These are phyloP conservation scores for Pseudocercospora ulei DNA, from an alignment of 2,329 filamentous ascomycete genomes.

Conservation along the genomic window DNA sequence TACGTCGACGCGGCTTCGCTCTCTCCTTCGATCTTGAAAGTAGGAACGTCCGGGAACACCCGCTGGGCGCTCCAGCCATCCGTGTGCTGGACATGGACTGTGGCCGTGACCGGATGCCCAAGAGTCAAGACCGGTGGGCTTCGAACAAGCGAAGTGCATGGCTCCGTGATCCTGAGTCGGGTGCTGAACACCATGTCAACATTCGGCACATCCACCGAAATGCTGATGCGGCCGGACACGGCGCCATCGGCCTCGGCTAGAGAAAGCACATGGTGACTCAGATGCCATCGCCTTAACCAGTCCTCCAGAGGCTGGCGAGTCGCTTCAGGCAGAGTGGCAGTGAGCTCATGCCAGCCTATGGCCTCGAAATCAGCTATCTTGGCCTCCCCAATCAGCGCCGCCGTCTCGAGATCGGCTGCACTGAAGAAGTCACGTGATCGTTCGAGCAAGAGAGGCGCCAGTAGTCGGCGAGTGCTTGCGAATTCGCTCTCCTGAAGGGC, in stretches of 20 bases:
- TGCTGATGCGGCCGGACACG: conserved; percentile 54
- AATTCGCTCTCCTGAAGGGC: conserved; percentile 44
- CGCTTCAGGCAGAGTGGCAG: conserved; percentile 44
- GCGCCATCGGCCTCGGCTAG: conserved; percentile 23
- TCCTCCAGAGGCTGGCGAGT: conserved; percentile 39
- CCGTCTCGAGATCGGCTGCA: conserved; percentile 45
- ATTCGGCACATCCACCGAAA: conserved; percentile 81
- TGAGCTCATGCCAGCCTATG: conserved; percentile 46
- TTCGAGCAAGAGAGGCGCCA: conserved; percentile 45
- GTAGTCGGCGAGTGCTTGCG: conserved; percentile 41
- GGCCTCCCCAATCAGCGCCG: conserved; percentile 47
- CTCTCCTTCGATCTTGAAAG: conserved; percentile 18
- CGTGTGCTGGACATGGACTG: conserved; percentile 50
- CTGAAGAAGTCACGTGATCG: conserved; percentile 42
- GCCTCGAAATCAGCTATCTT: conserved; percentile 45
- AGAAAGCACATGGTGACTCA: conserved; percentile 29
- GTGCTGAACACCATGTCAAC: conserved; percentile 75
- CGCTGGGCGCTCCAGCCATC: conserved; percentile 47
- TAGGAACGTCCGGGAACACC: conserved; percentile 36
- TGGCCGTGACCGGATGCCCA: conserved; percentile 57
- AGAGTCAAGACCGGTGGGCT: conserved; percentile 42
- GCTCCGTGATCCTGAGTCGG: conserved; percentile 24
- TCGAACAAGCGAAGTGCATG: neutral
- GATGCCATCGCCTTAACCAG: conserved; percentile 52
- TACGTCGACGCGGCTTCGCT: conserved; percentile 49